Evolutionary conservation across 2,329 filamentous ascomycete genomes (phyloP).

Genomic region (Aspergillus udagawae): DNA sequence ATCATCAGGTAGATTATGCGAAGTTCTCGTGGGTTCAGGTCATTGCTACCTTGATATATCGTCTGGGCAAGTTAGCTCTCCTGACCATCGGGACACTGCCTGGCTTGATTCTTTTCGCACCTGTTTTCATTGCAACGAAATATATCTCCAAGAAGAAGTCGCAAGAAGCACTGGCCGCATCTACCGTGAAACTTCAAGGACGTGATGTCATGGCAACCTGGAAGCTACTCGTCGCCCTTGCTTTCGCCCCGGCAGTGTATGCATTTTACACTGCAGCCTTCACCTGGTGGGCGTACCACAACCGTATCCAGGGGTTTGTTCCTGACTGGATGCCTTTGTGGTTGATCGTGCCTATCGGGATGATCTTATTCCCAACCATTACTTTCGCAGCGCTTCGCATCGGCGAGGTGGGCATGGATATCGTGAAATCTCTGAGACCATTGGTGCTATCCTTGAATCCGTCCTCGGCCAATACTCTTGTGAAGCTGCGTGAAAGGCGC

Average conservation of each 20-base stretch:
- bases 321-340: conserved; percentile 78
- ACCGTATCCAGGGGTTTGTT: conserved; percentile 76
- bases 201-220: conserved; percentile 89
- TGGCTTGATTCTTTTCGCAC: conserved; percentile 80
- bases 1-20: conserved; percentile 92
- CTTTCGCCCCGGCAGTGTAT: conserved; percentile 76
- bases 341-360: conserved; percentile 68
- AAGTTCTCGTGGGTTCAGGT: conserved; percentile 76
- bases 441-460: conserved; percentile 82
- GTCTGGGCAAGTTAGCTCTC: conserved; percentile 70
- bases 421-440: conserved; percentile 87
- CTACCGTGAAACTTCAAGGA: conserved; percentile 82
- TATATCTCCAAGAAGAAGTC: conserved; percentile 78
- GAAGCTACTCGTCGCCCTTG: conserved; percentile 86
- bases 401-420: conserved; percentile 98
- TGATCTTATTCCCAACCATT: conserved; percentile 77
- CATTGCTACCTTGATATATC: conserved; percentile 71
- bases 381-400: conserved; percentile 93
- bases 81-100: conserved; percentile 79
- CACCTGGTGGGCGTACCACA: conserved; percentile 72
- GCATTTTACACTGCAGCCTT: conserved; percentile 73
- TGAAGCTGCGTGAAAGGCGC: conserved; percentile 69
- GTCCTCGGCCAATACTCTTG: conserved; percentile 75
- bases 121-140: conserved; percentile 81
- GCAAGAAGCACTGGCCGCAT: conserved; percentile 76